Evolutionary conservation across 495 filamentous ascomycete species (phyloP).

Genomic region (Hypoxylon crocopeplum): DNA sequence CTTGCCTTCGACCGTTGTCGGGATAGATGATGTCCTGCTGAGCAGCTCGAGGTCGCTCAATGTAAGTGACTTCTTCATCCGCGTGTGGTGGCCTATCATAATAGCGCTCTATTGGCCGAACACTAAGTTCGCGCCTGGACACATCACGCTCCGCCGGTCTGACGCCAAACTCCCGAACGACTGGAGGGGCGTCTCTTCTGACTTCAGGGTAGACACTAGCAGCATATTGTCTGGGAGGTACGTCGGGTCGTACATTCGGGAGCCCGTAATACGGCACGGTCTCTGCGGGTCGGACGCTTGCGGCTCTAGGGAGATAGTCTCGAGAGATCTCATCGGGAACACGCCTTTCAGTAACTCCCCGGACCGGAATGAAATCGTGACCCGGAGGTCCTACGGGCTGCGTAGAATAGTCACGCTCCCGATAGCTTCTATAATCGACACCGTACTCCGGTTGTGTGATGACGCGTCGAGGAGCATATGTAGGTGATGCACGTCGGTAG

Average conservation of each 20-base stretch:
- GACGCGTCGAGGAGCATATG: conserved; percentile 54
- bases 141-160: conserved; percentile 42
- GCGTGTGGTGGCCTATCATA: conserved; percentile 45
- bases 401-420: conserved; percentile 57
- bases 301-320: conserved; percentile 61
- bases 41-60: conserved; percentile 49
- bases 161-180: conserved; percentile 53
- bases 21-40: conserved; percentile 48
- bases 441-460: conserved; percentile 62
- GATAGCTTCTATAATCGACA: conserved; percentile 54
- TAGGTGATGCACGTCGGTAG: conserved; percentile 49
- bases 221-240: conserved; percentile 50
- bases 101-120: conserved; percentile 47
- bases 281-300: conserved; percentile 63
- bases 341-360: conserved; percentile 45
- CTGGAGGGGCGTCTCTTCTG: conserved; percentile 46
- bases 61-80: conserved; percentile 55
- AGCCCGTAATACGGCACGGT: conserved; percentile 61
- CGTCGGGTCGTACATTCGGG: conserved; percentile 59
- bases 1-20: conserved; percentile 45
- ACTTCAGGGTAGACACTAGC: conserved; percentile 47
- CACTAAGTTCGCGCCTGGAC: conserved; percentile 44
- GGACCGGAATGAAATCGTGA: conserved; percentile 52
- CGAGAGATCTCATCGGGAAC: conserved; percentile 49
- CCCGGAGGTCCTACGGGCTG: conserved; percentile 50